A percentile compares a stretch with the other conserved stretches of the same genome.
phyloP scores from a whole-genome alignment of 2,329 filamentous ascomycete genomes.

The Aschersonia sp. region DNA sequence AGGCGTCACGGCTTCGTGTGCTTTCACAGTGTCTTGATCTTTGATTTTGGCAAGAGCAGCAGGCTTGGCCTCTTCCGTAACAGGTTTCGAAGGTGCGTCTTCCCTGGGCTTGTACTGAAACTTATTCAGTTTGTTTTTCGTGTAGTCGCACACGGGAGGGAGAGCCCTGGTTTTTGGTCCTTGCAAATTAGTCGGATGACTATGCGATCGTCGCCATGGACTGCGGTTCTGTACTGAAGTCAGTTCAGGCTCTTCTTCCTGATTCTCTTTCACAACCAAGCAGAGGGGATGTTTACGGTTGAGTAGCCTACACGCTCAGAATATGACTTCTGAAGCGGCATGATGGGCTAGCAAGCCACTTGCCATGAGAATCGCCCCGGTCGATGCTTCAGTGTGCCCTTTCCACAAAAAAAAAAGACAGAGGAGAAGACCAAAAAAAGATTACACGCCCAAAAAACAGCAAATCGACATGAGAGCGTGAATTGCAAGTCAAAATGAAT shows the following conservation, averaged over 20 bases:
- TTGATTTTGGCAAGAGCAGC: slow-evolving; percentile 6
- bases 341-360: slow-evolving; percentile 6
- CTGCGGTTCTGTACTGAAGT: slow-evolving; percentile 23
- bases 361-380: background rate
- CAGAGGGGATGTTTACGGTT: slow-evolving; percentile 13
- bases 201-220: slow-evolving; percentile 40
- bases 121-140: slow-evolving; percentile 46
- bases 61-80: slow-evolving; percentile 1
- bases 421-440: background rate
- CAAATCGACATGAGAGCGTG: background rate
- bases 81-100: slow-evolving; percentile 7
- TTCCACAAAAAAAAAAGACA: background rate
- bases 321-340: slow-evolving; percentile 27
- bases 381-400: background rate
- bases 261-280: background rate
- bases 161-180: slow-evolving; percentile 22
- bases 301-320: slow-evolving; percentile 19
- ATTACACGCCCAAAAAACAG: background rate
- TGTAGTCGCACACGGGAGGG: slow-evolving; percentile 38
- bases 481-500: background rate
- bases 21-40: slow-evolving; percentile 3
- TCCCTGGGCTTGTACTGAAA: slow-evolving; percentile 26
- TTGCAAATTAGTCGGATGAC: slow-evolving; percentile 27
- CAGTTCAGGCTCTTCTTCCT: slow-evolving; percentile 1
- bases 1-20: slow-evolving; percentile 23